phyloP scores from a whole-genome alignment of 352 stramenopile species.

The Hyphochytrium catenoides region DNA sequence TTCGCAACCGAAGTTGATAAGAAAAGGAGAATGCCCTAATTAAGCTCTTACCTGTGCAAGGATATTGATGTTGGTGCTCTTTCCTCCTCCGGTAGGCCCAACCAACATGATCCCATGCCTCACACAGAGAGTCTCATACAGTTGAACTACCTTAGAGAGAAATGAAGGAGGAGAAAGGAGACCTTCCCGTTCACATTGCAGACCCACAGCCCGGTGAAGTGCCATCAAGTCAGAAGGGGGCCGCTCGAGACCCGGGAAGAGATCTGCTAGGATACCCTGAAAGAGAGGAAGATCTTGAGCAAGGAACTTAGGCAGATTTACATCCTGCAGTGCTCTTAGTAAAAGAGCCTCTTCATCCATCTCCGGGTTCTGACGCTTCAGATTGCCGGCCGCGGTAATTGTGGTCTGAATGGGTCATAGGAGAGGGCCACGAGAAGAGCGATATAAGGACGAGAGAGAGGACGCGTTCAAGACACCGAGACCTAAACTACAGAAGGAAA shows the following conservation, averaged over 20 bases:
- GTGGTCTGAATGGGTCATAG: too few relatives aligned
- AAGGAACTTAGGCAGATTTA: slow-evolving; percentile 86
- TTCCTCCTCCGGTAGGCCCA: slow-evolving; percentile 71
- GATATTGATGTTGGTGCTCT: slow-evolving; percentile 59
- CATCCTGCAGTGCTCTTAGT: slow-evolving; percentile 71
- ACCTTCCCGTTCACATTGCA: slow-evolving; percentile 45
- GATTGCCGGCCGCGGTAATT: slow-evolving; percentile 78
- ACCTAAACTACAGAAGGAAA: too few relatives aligned
- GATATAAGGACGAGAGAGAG: too few relatives aligned
- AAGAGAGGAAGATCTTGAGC: slow-evolving; percentile 83
- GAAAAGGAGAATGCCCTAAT: too few relatives aligned
- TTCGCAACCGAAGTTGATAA: too few relatives aligned
- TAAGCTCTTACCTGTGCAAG: too few relatives aligned
- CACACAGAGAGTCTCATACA: slow-evolving; percentile 84
- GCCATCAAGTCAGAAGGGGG: slow-evolving; percentile 19
- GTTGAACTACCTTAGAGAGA: slow-evolving; percentile 71
- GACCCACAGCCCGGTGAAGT: slow-evolving; percentile 55
- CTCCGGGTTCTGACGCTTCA: slow-evolving; percentile 75
- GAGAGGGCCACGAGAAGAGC: too few relatives aligned
- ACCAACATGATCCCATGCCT: slow-evolving; percentile 85
- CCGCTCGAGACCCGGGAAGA: slow-evolving; percentile 69
- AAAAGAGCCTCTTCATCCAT: slow-evolving; percentile 77
- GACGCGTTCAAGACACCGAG: too few relatives aligned
- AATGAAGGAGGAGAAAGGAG: slow-evolving; percentile 72
- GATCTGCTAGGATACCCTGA: slow-evolving; percentile 73